Percentiles rank a stretch among this genome's conserved stretches.
Evolutionary conservation across 1,284 basidiomycete genomes (phyloP).

Genomic region (Moesziomyces sp.): DNA sequence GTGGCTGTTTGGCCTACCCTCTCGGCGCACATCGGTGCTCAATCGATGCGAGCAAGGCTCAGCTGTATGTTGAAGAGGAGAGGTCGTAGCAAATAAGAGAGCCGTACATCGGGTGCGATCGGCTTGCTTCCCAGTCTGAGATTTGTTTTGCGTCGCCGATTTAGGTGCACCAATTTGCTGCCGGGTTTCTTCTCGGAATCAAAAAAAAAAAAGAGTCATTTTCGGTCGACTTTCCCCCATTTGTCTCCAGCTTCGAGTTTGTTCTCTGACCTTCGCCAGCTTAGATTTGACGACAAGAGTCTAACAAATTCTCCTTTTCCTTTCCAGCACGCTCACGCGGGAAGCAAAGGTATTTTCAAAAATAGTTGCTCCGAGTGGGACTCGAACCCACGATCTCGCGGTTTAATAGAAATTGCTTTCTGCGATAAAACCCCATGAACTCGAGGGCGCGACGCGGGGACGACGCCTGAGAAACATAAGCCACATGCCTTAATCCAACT

Average conservation of each 20-base stretch:
- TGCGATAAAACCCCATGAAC: slow-evolving; percentile 38
- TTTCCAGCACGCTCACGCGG: too few species aligned
- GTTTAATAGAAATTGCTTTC: slow-evolving; percentile 21
- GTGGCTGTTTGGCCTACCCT: too few species aligned
- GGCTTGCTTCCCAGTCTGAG: too few species aligned
- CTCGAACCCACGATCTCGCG: slow-evolving; percentile 56
- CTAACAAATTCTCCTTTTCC: too few species aligned
- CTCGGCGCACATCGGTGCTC: too few species aligned
- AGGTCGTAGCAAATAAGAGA: too few species aligned
- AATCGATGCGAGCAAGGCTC: too few species aligned
- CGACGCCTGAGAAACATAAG: slow-evolving; percentile 39
- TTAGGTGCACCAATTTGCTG: neutral
- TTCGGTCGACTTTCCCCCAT: too few species aligned
- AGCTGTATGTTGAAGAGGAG: too few species aligned
- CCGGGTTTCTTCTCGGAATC: neutral
- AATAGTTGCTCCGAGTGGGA: slow-evolving; percentile 42
- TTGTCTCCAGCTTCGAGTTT: slow-evolving; percentile 6
- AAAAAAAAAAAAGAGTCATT: neutral
- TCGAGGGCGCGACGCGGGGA: slow-evolving; percentile 7
- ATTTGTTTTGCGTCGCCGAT: too few species aligned
- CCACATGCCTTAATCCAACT: slow-evolving; percentile 56
- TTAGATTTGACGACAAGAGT: too few species aligned
- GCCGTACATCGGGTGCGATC: too few species aligned
- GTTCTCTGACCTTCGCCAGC: slow-evolving; percentile 27
- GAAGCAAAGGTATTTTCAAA: slow-evolving; percentile 3